Base-by-base conservation (phyloP, 345 rosid genomes). In the Capsella bursapastoris region DNA sequence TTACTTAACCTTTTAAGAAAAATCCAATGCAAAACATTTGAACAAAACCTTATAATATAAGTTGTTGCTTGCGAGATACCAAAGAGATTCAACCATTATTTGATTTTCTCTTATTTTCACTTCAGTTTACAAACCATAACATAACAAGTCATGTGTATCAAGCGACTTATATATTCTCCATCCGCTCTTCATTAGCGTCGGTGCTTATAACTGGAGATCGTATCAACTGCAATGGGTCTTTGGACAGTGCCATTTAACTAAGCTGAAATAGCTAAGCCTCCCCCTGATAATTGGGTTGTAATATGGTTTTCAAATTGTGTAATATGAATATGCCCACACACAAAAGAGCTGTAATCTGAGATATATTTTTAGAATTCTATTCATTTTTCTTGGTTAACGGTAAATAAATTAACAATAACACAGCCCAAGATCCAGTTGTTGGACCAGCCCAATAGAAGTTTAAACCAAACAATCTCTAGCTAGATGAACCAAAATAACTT, bases 61-160 rank as follows among this genome's bases (percentile, higher is more conserved):
- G 57, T 53, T 53, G 15, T 8, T 28, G 8, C 58, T 53, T 53
- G 32, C 57, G 3, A 53, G 3, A 53, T 53, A 53, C 57, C 35
- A 55, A 13, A 4, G 31, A 55, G 11, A 29, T 8, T 55, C 38
- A 4, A 55, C 5, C 18, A 14, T n/a, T 29, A 6, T 6, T 55
- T 55, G 35, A 25, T 35, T 51, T 5, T 35, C 13, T 34, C 35
- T 37, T 31, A 13, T 2, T 31, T 32, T n/a, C 34, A 34, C 27
- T 58, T 58, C 14, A 15, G 60, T 57, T 57, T 32, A 57, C 61
- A 32, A n/a, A 57, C 28, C 27, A 15, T 9, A 57, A 34, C 14
- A 57, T n/a, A 57, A 9, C 8, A 57, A 15, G 25, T 22, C 25
- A 22, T 57, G 4, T 34, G 27, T 57, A 34, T 6, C 8, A 27